These are phyloP conservation scores for Fusarium nisikadoi DNA, from an alignment of 2,329 filamentous ascomycete genomes.

Conservation along the genomic window DNA sequence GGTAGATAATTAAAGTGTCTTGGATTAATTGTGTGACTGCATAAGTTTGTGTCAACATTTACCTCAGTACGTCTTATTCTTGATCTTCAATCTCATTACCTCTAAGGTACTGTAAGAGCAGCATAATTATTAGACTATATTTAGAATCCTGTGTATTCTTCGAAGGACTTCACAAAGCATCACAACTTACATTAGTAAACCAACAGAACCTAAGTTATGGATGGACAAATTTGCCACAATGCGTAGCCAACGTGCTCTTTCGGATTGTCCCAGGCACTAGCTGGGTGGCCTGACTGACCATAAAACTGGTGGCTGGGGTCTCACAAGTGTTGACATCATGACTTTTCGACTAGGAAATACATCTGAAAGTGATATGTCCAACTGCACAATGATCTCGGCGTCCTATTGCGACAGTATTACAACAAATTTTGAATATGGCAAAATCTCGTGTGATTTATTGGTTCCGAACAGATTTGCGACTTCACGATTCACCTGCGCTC, in stretches of 20 bases:
- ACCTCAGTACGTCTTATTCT: not conserved
- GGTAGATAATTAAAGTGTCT: not conserved
- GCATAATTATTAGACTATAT: not conserved
- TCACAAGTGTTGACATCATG: conserved; percentile 42
- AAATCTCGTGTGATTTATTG: conserved; percentile 72
- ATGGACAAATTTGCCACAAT: not conserved
- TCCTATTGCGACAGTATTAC: not conserved
- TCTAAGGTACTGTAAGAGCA: not conserved
- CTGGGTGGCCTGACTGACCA: not conserved
- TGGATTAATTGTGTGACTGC: not conserved
- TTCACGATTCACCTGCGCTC: conserved; percentile 81
- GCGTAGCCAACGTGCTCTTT: not conserved
- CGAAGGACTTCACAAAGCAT: not conserved
- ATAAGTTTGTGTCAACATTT: not conserved
- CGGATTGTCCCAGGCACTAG: conserved; percentile 1
- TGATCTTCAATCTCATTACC: not conserved
- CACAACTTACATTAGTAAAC: not conserved
- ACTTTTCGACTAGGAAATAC: conserved; percentile 25
- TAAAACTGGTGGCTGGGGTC: conserved; percentile 31
- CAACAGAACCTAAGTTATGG: not conserved
- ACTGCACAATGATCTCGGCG: not conserved
- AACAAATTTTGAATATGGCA: conserved; percentile 39
- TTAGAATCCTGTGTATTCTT: not conserved
- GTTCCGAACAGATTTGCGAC: conserved; percentile 81
- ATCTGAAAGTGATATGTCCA: not conserved